Percentiles rank a stretch among this genome's conserved stretches.
Conservation (phyloP, 2,329 filamentous ascomycete species). For the Claviceps sp. region DNA sequence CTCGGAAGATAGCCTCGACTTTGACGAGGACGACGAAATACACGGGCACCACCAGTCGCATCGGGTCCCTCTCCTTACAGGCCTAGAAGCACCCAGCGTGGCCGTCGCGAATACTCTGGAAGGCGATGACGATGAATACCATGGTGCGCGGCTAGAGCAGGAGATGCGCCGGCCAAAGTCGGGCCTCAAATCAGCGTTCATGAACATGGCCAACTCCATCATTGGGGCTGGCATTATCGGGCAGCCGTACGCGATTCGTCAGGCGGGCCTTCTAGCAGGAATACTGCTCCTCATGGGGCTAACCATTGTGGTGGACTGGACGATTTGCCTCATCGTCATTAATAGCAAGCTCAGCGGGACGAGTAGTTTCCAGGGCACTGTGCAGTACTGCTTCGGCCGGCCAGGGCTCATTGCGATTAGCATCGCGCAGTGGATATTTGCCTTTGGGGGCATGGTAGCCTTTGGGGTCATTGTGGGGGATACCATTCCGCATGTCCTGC, state of each 20-base stretch:
- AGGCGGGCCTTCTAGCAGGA: slow-evolving; percentile 77
- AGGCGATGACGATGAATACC: slow-evolving; percentile 23
- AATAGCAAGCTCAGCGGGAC: slow-evolving; percentile 95
- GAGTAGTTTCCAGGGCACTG: slow-evolving; percentile 88
- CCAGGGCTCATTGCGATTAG: slow-evolving; percentile 77
- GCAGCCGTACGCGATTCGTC: slow-evolving; percentile 90
- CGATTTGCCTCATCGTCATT: slow-evolving; percentile 89
- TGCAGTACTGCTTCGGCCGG: slow-evolving; percentile 88
- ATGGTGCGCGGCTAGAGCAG: slow-evolving; percentile 32
- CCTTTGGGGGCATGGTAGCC: slow-evolving; percentile 96
- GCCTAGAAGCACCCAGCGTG: slow-evolving; percentile 69
- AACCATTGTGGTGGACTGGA: slow-evolving; percentile 89
- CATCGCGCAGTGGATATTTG: slow-evolving; percentile 93
- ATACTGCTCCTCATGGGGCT: slow-evolving; percentile 63
- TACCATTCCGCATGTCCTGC: slow-evolving; percentile 81
- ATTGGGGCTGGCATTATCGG: slow-evolving; percentile 67
- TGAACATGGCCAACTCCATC: slow-evolving; percentile 99
- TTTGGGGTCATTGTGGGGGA: slow-evolving; percentile 97
- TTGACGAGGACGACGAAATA: slow-evolving; percentile 31
- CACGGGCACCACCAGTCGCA: slow-evolving; percentile 31
- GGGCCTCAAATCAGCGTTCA: slow-evolving; percentile 76
- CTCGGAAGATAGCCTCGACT: slow-evolving; percentile 32
- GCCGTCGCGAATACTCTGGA: slow-evolving; percentile 46
- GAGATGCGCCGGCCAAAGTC: slow-evolving; percentile 63
- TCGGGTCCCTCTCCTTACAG: slow-evolving; percentile 63